Conservation (phyloP, 495 filamentous ascomycete species). For the Corynascus novoguineensis region DNA sequence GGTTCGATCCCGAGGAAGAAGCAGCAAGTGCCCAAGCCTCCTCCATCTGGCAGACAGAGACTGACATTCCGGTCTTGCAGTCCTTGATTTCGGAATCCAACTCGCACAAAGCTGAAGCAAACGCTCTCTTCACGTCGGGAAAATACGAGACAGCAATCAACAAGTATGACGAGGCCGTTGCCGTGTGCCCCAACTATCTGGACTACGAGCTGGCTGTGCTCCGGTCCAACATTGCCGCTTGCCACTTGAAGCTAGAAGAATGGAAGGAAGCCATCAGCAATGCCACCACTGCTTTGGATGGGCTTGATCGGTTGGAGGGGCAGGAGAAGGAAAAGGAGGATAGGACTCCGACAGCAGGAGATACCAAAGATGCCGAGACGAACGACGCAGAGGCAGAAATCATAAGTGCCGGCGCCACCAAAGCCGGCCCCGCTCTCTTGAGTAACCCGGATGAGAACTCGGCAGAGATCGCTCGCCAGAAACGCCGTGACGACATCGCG, state of each 20-base stretch:
- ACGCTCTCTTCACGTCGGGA: constrained; percentile 63
- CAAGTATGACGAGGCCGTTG: constrained; percentile 79
- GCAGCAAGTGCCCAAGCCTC: constrained; percentile 18
- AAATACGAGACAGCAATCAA: constrained; percentile 81
- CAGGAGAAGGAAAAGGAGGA: constrained; percentile 19
- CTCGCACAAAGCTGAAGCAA: constrained; percentile 70
- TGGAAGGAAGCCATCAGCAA: constrained; percentile 77
- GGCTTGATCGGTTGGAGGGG: constrained; percentile 54
- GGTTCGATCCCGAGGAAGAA: constrained; percentile 48
- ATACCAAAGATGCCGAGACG: constrained; percentile 45
- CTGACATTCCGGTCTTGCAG: constrained; percentile 34
- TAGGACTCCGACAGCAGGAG: constrained; percentile 9
- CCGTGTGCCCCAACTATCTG: constrained; percentile 78
- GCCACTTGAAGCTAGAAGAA: constrained; percentile 76
- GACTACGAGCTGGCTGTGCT: constrained; percentile 87
- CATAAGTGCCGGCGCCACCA: constrained; percentile 46
- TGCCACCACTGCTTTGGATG: constrained; percentile 68
- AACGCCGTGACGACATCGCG: constrained; percentile 56
- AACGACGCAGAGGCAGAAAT: constrained; percentile 57
- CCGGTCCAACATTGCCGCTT: constrained; percentile 83
- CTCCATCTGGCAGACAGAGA: not conserved
- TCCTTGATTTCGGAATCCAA: constrained; percentile 66
- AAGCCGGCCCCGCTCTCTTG: constrained; percentile 36
- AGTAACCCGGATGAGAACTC: constrained; percentile 34
- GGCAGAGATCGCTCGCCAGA: constrained; percentile 25